Conservation (phyloP, 345 rosid species). For the Fremontodendron californicum region DNA sequence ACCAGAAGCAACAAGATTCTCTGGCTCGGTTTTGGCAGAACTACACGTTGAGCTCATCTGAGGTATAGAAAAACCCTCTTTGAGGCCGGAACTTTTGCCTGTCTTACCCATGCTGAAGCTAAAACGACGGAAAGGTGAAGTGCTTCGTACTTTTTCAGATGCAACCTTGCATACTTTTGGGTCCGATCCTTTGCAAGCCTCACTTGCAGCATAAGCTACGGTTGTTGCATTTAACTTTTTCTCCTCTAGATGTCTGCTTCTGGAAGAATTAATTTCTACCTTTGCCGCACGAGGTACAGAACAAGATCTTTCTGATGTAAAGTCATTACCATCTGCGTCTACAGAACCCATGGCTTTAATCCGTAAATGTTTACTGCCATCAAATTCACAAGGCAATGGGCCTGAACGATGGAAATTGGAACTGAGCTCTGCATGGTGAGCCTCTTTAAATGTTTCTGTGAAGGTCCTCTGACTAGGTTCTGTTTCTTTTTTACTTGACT, state of each 20-base stretch:
- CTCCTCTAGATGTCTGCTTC: slow-evolving; percentile 32
- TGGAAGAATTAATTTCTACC: slow-evolving; percentile 26
- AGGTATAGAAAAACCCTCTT: slow-evolving; percentile 34
- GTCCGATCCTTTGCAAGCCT: slow-evolving; percentile 32
- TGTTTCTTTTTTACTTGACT: slow-evolving; percentile 25
- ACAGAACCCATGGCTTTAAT: slow-evolving; percentile 25
- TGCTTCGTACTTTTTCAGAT: slow-evolving; percentile 59
- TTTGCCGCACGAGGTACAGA: slow-evolving; percentile 31
- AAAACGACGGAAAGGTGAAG: slow-evolving; percentile 70
- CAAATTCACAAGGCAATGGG: slow-evolving; percentile 38
- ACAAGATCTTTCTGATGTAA: slow-evolving; percentile 31
- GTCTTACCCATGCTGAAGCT: slow-evolving; percentile 53
- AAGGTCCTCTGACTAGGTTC: slow-evolving; percentile 37
- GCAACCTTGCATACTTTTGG: slow-evolving; percentile 30
- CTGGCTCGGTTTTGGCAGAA: slow-evolving; percentile 39
- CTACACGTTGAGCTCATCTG: slow-evolving; percentile 28
- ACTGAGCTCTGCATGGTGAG: slow-evolving; percentile 21
- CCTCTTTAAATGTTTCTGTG: slow-evolving; percentile 29
- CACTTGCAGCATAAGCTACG: slow-evolving; percentile 16
- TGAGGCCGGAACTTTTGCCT: slow-evolving; percentile 46
- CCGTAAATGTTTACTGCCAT: slow-evolving; percentile 25
- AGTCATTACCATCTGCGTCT: slow-evolving; percentile 26
- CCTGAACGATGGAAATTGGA: slow-evolving; percentile 39
- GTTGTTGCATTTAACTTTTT: slow-evolving; percentile 23
- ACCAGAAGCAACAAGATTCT: slow-evolving; percentile 34